Base-by-base conservation (phyloP, 768 basidiomycete species). In the Hygrophorus pudorinus region DNA sequence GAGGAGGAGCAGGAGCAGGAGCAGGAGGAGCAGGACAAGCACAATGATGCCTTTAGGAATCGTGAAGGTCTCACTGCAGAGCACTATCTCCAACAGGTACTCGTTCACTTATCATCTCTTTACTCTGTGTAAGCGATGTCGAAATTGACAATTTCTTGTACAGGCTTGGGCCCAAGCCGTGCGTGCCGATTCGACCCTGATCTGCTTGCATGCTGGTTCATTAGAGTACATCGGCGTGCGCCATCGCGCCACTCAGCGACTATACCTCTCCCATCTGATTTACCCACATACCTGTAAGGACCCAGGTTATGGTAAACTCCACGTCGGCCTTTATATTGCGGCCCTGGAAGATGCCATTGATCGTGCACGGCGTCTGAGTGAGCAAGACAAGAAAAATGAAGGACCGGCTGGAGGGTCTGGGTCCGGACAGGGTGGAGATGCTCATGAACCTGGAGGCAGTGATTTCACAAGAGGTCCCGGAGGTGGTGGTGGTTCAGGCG, bases 381-480 rank as follows among this genome's bases (percentile, higher is more conserved):
- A 34, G 17, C 10, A 17, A 17, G 16, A 38, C 17, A 32, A 43
- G 18, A 13, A 20, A 32, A 35, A 35, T 44, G 32, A 52, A 34
- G 27, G 42, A 51, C 1, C 51, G 50, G 6, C 55, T 53, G 27
- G 51, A 47, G 3, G 51, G 49, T 41, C 48, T 47, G 21, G 27
- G 47, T 7, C 44, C n/a, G n/a, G n/a, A n/a, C n/a, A n/a, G 41
- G 41, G 52, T 53, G 30, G 54, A 52, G 12, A 47, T 48, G 33
- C 49, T 47, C 10, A 55, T n/a, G 12, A 14, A 3, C 20, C 21
- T 28, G 40, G 28, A 5, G 40, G 18, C 3, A 27, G 51, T 29
- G 14, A n/a, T n/a, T n/a, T n/a, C n/a, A n/a, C n/a, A n/a, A n/a
- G 56, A 54, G 10, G 50, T 51, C 14, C 52, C 53, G 32, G 44